These are phyloP conservation scores for Iodosphaeria phyllophila DNA, from an alignment of 2,329 filamentous ascomycete species.

Conservation along the genomic window DNA sequence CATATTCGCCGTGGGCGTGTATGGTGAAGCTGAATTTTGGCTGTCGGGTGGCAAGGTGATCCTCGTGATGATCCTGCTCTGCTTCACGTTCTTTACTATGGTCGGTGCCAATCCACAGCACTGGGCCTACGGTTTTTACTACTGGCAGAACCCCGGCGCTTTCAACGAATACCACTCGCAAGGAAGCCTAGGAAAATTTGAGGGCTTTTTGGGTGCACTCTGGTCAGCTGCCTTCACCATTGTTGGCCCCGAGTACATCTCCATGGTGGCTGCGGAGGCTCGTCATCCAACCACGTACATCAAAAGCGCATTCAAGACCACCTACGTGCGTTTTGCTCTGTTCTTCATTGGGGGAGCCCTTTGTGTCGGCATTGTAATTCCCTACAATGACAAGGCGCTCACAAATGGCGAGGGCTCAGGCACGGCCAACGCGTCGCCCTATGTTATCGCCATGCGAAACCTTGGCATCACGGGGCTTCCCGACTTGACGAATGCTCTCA, in stretches of 20 bases:
- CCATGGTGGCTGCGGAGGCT: slow-evolving; percentile 25
- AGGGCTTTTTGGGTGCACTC: slow-evolving; percentile 38
- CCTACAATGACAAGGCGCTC: slow-evolving; percentile 39
- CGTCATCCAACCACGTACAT: slow-evolving; percentile 35
- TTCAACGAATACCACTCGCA: slow-evolving; percentile 29
- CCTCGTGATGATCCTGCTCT: slow-evolving; percentile 13
- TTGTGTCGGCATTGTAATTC: slow-evolving; percentile 38
- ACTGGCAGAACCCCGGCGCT: slow-evolving; percentile 28
- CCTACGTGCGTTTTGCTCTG: slow-evolving; percentile 40
- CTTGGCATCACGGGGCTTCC: slow-evolving; percentile 29
- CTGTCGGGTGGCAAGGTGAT: slow-evolving; percentile 21
- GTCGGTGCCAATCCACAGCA: slow-evolving; percentile 22
- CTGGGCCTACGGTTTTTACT: slow-evolving; percentile 14
- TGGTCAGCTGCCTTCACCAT: slow-evolving; percentile 36
- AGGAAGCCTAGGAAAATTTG: slow-evolving; percentile 35
- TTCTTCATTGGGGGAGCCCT: slow-evolving; percentile 48
- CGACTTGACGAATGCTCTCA: slow-evolving; percentile 37
- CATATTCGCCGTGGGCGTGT: slow-evolving; percentile 20
- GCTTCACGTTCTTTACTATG: slow-evolving; percentile 23
- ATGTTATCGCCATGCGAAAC: slow-evolving; percentile 32
- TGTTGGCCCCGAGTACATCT: slow-evolving; percentile 39
- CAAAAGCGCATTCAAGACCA: slow-evolving; percentile 40
- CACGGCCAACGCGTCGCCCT: slow-evolving; percentile 29
- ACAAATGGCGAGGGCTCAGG: slow-evolving; percentile 7
- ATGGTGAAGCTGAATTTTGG: slow-evolving; percentile 26